Conservation (phyloP, 1,284 basidiomycete genomes). For the Cutaneotrichosporon daszewskae region DNA sequence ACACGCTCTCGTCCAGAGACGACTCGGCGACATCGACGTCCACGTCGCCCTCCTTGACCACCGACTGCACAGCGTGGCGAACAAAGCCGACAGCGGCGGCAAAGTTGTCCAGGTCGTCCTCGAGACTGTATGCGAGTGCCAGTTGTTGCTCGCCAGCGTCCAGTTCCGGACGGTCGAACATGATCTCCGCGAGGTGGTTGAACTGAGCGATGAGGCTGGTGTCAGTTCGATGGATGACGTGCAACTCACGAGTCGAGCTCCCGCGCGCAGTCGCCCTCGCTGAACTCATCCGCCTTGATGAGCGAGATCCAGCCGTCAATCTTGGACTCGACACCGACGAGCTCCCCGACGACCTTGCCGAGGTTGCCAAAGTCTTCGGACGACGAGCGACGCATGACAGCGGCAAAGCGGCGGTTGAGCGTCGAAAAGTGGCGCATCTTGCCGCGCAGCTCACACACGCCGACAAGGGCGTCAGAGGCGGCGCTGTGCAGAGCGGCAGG, state of each 20-base stretch:
- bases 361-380: conserved; percentile 75
- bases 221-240: no score
- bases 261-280: conserved; percentile 82
- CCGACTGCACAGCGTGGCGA: conserved; percentile 69
- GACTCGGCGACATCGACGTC: conserved; percentile 65
- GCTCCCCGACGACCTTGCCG: conserved; percentile 76
- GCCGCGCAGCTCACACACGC: conserved; percentile 83
- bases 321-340: conserved; percentile 79
- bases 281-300: conserved; percentile 78
- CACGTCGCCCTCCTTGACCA: conserved; percentile 69
- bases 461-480: conserved; percentile 73
- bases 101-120: conserved; percentile 86
- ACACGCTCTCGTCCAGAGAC: conserved; percentile 65
- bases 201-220: conserved; percentile 85
- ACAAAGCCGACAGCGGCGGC: conserved; percentile 79
- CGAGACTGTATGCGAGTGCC: conserved; percentile 71
- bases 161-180: conserved; percentile 71
- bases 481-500: conserved; percentile 73
- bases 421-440: conserved; percentile 71
- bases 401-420: conserved; percentile 79
- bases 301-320: conserved; percentile 86
- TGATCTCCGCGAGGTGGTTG: conserved; percentile 79
- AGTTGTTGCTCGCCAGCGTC: conserved; percentile 83
- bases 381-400: conserved; percentile 68
- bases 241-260: no score